phyloP scores from a whole-genome alignment of 1,284 basidiomycete genomes.

The Leccinum griseonigrum region DNA sequence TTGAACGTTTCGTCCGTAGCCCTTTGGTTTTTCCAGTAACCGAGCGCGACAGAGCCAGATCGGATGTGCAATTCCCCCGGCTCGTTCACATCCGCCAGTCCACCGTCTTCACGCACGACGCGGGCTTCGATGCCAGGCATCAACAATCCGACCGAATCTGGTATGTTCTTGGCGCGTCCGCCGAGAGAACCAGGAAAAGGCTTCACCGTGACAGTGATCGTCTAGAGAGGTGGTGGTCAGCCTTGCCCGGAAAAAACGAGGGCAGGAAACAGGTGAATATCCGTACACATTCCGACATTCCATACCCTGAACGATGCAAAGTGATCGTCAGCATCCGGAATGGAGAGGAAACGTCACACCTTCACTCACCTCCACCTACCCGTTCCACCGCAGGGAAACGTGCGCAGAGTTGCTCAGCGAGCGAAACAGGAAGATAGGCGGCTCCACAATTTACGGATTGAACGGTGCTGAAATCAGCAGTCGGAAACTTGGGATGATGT shows the following conservation, averaged over 20 bases:
- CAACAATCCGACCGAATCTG: constrained; percentile 56
- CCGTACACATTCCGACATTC: constrained; percentile 72
- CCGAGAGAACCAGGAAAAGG: constrained; percentile 47
- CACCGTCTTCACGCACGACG: constrained; percentile 58
- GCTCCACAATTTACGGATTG: constrained; percentile 50
- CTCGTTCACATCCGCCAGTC: constrained; percentile 53
- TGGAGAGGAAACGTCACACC: neutral
- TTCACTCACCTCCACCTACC: constrained; percentile 49
- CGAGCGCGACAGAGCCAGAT: constrained; percentile 53
- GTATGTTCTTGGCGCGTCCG: constrained; percentile 41
- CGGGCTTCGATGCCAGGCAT: constrained; percentile 61
- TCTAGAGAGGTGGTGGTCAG: constrained; percentile 39
- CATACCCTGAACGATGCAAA: constrained; percentile 50
- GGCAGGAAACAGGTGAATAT: neutral
- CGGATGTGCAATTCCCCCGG: constrained; percentile 64
- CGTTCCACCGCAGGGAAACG: constrained; percentile 36
- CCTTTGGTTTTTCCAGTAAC: constrained; percentile 69
- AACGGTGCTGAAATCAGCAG: constrained; percentile 56
- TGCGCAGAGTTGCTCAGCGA: constrained; percentile 43
- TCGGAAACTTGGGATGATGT: constrained; percentile 47
- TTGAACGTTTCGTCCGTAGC: constrained; percentile 65
- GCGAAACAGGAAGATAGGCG: constrained; percentile 61
- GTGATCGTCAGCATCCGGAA: neutral
- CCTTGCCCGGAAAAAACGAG: neutral
- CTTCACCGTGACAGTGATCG: constrained; percentile 47